A percentile compares a stretch with the other conserved stretches of the same genome.
Evolutionary conservation across 179 eudicot genomes (phyloP).

Genomic region (Silene vulgaris): DNA sequence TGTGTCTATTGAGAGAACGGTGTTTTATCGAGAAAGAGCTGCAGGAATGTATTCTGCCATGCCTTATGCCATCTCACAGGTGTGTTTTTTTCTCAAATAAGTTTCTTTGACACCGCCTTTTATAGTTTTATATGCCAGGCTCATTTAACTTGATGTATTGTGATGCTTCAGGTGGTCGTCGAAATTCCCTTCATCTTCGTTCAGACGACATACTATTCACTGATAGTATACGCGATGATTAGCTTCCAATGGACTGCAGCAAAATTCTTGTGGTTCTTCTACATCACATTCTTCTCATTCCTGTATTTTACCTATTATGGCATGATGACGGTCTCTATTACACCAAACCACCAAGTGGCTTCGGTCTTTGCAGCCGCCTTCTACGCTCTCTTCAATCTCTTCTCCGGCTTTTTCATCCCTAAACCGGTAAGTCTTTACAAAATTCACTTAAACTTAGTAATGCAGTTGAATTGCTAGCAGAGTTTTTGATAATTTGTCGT

Average conservation of each 20-base stretch:
- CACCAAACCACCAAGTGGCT: slow-evolving; percentile 88
- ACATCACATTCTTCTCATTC: slow-evolving; percentile 63
- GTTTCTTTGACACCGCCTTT: not conserved
- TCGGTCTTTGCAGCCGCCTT: slow-evolving; percentile 70
- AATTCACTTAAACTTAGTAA: not conserved
- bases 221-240: slow-evolving; percentile 81
- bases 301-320: slow-evolving; percentile 95
- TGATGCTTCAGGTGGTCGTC: slow-evolving; percentile 46
- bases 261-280: slow-evolving; percentile 82
- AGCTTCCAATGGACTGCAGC: slow-evolving; percentile 67
- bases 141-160: not conserved
- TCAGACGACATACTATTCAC: slow-evolving; percentile 51
- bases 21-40: slow-evolving; percentile 85
- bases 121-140: too few species aligned
- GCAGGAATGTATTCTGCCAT: slow-evolving; percentile 98
- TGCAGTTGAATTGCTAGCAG: too few species aligned
- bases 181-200: slow-evolving; percentile 72
- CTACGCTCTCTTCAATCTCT: slow-evolving; percentile 66
- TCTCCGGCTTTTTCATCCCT: slow-evolving; percentile 88
- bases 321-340: slow-evolving; percentile 85
- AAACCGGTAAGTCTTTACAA: slow-evolving; percentile 50
- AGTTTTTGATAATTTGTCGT: not conserved
- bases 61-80: slow-evolving; percentile 93
- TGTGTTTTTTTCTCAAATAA: slow-evolving; percentile 12
- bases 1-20: slow-evolving; percentile 75